Base-by-base conservation (phyloP, 345 rosid species). In the Gossypium mustelinum region DNA sequence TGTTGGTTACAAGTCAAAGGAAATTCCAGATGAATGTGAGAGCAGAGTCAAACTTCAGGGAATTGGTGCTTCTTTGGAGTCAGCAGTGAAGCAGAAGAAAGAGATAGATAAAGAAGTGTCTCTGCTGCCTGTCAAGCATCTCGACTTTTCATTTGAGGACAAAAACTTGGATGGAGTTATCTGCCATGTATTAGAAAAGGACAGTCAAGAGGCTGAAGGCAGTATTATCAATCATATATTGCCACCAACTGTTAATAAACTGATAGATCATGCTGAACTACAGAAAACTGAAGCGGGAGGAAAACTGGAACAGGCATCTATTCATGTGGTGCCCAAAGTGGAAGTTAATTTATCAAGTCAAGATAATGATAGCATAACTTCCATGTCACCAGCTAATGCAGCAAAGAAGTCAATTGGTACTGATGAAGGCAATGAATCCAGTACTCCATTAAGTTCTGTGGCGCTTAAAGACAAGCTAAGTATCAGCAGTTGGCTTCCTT, bases 401-500 rank as follows among this genome's bases (percentile, higher is more conserved):
- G 69, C 75, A n/a, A 86, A 74, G 76, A 84, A 78, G 73, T 78
- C 58, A 22, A 73, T 61, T 77, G 80, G 76, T 67, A 81, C 77
- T 76, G 47, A 70, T 78, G 83, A 76, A 79, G 80, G 74, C 62
- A 64, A 73, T 84, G 97, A 84, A 84, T 84, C 87, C 51, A 69
- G 76, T 61, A 92, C 97, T 80, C 97, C 97, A 76, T 84, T 94
- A 80, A 90, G 92, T 82, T 79, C 60, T 76, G 81, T 80, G 82
- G 78, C 75, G 27, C 76, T 45, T 62, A 85, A 83, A 79, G 94
- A 86, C 70, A 76, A 68, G 70, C 78, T 89, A 66, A 85, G 82
- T 68, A 84, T 92, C 47, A 82, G 81, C 84, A 81, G 80, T 66
- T 94, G 97, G 98, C 98, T 94, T 86, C 97, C 97, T 77, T 70